A percentile compares a stretch with the other conserved stretches of the same genome.
These are phyloP conservation scores for Penicillium lagena DNA, from an alignment of 495 filamentous ascomycete genomes.

Conservation along the genomic window DNA sequence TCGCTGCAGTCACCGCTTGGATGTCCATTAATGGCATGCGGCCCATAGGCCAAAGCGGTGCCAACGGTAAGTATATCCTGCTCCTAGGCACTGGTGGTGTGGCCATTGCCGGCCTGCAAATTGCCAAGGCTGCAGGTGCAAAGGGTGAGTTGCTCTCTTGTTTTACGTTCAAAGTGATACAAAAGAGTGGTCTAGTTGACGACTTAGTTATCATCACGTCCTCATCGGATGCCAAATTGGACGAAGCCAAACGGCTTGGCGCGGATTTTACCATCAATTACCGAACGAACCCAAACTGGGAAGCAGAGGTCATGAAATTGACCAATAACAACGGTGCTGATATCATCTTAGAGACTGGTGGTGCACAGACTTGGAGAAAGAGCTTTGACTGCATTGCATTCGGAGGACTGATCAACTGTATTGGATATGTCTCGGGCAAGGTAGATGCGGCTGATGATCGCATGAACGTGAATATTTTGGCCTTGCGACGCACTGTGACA, in stretches of 20 bases:
- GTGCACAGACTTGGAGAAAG: constrained; percentile 53
- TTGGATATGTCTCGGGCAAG: constrained; percentile 62
- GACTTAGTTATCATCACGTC: constrained; percentile 66
- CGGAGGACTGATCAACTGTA: constrained; percentile 61
- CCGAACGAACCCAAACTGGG: constrained; percentile 60
- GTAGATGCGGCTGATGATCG: constrained; percentile 34
- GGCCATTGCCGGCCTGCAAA: constrained; percentile 68
- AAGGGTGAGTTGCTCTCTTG: constrained; percentile 44
- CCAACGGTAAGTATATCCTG: constrained; percentile 59
- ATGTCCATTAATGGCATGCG: constrained; percentile 69
- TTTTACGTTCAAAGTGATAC: too few species aligned
- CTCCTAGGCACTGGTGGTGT: constrained; percentile 80
- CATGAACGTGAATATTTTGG: constrained; percentile 47
- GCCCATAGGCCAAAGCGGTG: constrained; percentile 49
- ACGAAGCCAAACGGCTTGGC: constrained; percentile 52
- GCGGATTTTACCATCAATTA: constrained; percentile 62
- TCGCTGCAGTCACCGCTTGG: constrained; percentile 74
- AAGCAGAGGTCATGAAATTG: constrained; percentile 56
- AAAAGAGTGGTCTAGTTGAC: too few species aligned
- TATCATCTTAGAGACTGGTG: constrained; percentile 64
- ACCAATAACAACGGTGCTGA: constrained; percentile 58
- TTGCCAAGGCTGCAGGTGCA: constrained; percentile 74
- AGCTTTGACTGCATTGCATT: constrained; percentile 57
- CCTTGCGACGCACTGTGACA: constrained; percentile 42
- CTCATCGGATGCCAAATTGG: constrained; percentile 58